Evolutionary conservation across 2,329 filamentous ascomycete genomes (phyloP), one percentile per base, ranked within the genome.

Genomic region (Lachnellula arida): DNA sequence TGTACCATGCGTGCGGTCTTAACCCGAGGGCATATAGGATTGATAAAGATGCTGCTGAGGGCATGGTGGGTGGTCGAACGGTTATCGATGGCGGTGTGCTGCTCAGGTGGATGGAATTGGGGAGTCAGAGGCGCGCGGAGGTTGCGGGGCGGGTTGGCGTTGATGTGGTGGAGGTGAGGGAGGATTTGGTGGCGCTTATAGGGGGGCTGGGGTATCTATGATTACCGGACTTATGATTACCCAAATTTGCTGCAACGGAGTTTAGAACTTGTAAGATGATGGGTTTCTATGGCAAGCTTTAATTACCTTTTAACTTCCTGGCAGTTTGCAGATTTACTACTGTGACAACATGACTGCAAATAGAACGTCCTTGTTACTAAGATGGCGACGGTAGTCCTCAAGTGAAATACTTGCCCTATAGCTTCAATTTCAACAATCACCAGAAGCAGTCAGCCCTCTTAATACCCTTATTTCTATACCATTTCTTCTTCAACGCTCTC

Each of bases 21-120:
- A 97, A 97, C 72, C 88, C 91, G 2, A 85, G 88, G 54, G 89
- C 86, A 0, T 89, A 93, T 73, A 81, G 94, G 14, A 76, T 85
- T 1, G 82, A 85, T 50, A 78, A 77, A 55, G 81, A 74, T 62
- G 81, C 79, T 5, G 61, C 59, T 6, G 69, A 68, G 32, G 63
- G 63, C 2, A 67, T 76, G 19, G 76, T 78, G 39, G 74, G 70
- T 4, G 75, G 75, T 46, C 73, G 75, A 2, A 73, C 71, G 0
- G 74, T 76, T 0, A 80, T 97, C 4, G 92, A 97, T 69, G 91
- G 91, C 0, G 80, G 79, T n/a, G 67, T 96, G 42, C 71, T 96
- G 59, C 78, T 81, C 57, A 75, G 91, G 55, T 94, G 91, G 84
- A 79, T 82, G 42, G 90, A 94, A 73, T 71, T 96, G 81, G 88